These are phyloP conservation scores for Dictyostelium citrinum DNA, from an alignment of 78 protist species.

Conservation along the genomic window DNA sequence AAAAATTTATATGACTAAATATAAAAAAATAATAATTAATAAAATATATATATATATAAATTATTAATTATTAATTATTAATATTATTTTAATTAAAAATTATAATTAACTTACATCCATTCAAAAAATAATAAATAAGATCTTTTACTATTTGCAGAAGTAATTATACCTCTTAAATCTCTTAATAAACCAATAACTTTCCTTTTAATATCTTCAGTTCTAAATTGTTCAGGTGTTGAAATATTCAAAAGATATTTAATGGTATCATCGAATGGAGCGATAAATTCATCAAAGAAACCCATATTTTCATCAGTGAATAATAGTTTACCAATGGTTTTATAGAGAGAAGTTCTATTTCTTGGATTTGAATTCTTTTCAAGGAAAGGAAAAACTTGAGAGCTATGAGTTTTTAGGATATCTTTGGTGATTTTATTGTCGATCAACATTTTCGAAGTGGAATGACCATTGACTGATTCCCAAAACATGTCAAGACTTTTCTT, in stretches of 20 bases:
- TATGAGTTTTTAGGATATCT: constrained; percentile 31
- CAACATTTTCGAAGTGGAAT: constrained; percentile 22
- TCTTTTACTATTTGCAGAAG: constrained; percentile 22
- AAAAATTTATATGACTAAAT: background rate
- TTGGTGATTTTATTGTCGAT: constrained; percentile 26
- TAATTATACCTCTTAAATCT: constrained; percentile 43
- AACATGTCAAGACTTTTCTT: constrained; percentile 64
- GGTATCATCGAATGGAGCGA: constrained; percentile 19
- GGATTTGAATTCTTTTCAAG: constrained; percentile 37
- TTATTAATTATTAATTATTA: background rate
- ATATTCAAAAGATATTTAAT: background rate
- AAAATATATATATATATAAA: too few species aligned
- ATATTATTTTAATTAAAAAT: background rate
- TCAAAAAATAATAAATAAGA: constrained; percentile 26
- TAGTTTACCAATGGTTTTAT: constrained; percentile 30
- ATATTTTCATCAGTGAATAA: constrained; percentile 54
- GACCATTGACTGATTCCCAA: constrained; percentile 65
- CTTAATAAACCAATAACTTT: constrained; percentile 31
- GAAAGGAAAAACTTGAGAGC: constrained; percentile 37
- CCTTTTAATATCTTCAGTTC: constrained; percentile 19
- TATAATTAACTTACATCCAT: constrained; percentile 6
- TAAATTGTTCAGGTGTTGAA: constrained; percentile 8
- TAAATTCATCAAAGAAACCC: constrained; percentile 49
- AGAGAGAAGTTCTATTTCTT: constrained; percentile 18
- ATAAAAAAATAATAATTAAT: too few species aligned